A percentile compares a stretch with the other conserved stretches of the same genome.
These are phyloP conservation scores for Melanomma pulvis-pyrius DNA, from an alignment of 495 filamentous ascomycete genomes.

Conservation along the genomic window DNA sequence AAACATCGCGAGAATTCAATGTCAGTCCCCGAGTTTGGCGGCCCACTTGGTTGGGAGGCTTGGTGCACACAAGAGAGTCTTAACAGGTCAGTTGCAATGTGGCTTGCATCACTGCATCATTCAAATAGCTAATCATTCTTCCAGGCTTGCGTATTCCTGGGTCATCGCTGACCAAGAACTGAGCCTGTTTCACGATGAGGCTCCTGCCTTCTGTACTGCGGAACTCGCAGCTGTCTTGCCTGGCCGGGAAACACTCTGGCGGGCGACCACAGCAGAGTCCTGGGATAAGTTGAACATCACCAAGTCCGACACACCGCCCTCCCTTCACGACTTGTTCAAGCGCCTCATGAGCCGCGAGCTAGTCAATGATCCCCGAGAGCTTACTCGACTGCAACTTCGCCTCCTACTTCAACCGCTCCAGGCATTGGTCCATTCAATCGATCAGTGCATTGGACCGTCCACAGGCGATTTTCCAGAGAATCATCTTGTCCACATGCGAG, in stretches of 20 bases:
- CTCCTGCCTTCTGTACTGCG: slow-evolving; percentile 53
- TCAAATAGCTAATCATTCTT: neutral
- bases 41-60: slow-evolving; percentile 19
- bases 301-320: slow-evolving; percentile 14
- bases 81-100: slow-evolving; percentile 23
- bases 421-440: slow-evolving; percentile 52
- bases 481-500: neutral
- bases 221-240: slow-evolving; percentile 18
- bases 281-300: slow-evolving; percentile 34
- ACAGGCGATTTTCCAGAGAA: slow-evolving; percentile 40
- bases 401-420: slow-evolving; percentile 52
- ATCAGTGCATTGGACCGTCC: slow-evolving; percentile 54
- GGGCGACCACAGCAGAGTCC: slow-evolving; percentile 12
- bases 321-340: slow-evolving; percentile 28
- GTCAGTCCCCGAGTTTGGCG: slow-evolving; percentile 21
- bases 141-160: slow-evolving; percentile 65
- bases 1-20: slow-evolving; percentile 6
- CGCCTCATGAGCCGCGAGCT: slow-evolving; percentile 55
- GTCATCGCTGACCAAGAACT: slow-evolving; percentile 69
- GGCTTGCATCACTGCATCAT: neutral
- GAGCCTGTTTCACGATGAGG: slow-evolving; percentile 63
- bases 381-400: slow-evolving; percentile 54
- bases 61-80: slow-evolving; percentile 28
- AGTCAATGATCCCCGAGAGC: slow-evolving; percentile 36
- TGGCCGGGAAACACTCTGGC: slow-evolving; percentile 20